Conservation (phyloP, 2,329 filamentous ascomycete species). For the Chrysoporthe deuterocubensis region DNA sequence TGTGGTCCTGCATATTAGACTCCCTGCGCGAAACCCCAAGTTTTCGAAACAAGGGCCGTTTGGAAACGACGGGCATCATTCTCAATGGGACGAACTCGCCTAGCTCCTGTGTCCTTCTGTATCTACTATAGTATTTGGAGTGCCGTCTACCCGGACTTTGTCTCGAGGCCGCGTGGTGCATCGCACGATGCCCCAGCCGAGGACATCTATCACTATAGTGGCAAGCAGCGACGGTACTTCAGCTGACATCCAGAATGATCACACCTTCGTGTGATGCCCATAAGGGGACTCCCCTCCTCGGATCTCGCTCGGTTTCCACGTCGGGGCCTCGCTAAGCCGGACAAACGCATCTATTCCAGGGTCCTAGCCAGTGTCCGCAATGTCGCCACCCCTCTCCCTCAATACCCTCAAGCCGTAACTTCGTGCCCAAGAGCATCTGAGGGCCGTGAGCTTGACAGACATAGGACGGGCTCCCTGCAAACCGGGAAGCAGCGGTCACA, state of each 20-base stretch:
- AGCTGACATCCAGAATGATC: neutral
- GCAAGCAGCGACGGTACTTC: neutral
- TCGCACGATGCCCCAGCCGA: neutral
- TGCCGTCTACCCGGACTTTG: neutral
- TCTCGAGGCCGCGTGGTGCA: neutral
- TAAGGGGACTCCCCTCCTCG: neutral
- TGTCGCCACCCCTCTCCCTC: too few species aligned
- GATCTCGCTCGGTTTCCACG: neutral
- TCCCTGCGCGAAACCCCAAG: neutral
- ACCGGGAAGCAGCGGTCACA: too few species aligned
- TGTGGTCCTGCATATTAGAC: neutral
- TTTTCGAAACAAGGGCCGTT: conserved; percentile 10
- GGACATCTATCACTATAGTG: neutral
- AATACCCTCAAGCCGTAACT: too few species aligned
- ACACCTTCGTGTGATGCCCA: neutral
- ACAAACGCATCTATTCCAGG: neutral
- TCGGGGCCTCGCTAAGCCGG: neutral
- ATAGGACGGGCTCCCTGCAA: too few species aligned
- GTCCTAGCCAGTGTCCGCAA: too few species aligned
- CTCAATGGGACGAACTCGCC: conserved; percentile 4
- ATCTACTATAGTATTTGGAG: neutral
- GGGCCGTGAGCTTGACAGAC: too few species aligned
- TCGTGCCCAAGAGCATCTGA: too few species aligned
- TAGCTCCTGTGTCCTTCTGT: neutral
- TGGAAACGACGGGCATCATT: conserved; percentile 7